Percentiles rank a stretch among this genome's conserved stretches.
These are phyloP conservation scores for Beauveria australis DNA, from an alignment of 2,329 filamentous ascomycete species.

Conservation along the genomic window DNA sequence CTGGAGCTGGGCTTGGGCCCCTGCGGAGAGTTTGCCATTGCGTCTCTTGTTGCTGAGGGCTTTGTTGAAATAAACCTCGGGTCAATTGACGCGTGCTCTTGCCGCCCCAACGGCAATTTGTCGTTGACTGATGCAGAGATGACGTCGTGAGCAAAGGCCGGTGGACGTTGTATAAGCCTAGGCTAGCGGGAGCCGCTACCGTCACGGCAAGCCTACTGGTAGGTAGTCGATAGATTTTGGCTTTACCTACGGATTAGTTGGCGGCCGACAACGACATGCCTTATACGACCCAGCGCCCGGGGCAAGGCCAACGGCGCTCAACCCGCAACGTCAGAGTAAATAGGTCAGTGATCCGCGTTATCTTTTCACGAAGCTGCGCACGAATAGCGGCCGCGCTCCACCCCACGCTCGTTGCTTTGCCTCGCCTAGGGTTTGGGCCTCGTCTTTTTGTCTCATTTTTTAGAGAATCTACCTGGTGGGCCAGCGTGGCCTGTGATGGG, in stretches of 20 bases:
- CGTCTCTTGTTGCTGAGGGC: neutral
- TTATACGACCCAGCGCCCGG: neutral
- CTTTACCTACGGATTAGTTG: too few species aligned
- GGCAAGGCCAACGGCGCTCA: neutral
- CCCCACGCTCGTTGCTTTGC: neutral
- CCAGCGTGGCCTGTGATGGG: neutral
- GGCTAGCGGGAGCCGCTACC: conserved; percentile 1
- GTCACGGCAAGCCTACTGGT: neutral
- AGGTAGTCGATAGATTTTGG: neutral
- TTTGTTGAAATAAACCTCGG: neutral
- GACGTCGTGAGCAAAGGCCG: neutral
- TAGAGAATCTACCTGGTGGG: neutral
- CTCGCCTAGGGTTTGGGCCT: neutral
- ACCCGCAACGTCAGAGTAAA: neutral
- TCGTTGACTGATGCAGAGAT: neutral
- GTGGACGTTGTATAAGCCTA: neutral
- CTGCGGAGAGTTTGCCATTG: neutral
- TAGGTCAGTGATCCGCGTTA: neutral
- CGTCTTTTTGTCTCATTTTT: neutral
- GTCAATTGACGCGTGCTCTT: neutral
- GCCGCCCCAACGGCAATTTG: neutral
- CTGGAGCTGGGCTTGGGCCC: neutral
- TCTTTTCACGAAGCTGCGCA: neutral
- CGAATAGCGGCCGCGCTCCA: neutral
- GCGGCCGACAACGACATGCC: neutral